Base-by-base conservation (phyloP, 2,329 filamentous ascomycete genomes). In the Xylaria arbuscula region DNA sequence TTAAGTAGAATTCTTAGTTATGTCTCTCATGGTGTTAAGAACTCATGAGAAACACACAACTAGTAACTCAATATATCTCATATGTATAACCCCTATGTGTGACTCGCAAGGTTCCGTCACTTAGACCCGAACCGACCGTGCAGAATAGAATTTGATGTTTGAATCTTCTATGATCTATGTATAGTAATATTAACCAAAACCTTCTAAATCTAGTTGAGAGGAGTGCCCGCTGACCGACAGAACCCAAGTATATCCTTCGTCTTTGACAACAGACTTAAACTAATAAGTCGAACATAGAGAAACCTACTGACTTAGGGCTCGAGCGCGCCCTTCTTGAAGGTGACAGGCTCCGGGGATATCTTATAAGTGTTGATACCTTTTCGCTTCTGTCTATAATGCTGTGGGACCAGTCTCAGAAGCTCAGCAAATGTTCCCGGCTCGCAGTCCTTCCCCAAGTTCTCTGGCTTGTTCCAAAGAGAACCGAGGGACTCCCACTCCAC, bases 341-440 rank as follows among this genome's bases (percentile, higher is more conserved):
- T 70, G 32, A 42, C 47, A 22, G 45, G 17, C 8, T 51, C 1
- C 24, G 22, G 51, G 19, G 17, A 36, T 2, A 19, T 15, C 28
- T 32, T 3, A 7, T 22, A 0, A 6, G 57, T 56, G 32, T 4
- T 2, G 10, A 70, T 28, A 5, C 28, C 61, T 24, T 62, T 45
- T n/a, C 70, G 54, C 9, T n/a, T 69, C 59, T 73, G 71, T n/a
- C 47, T 58, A 40, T 53, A 73, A 24, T 72, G 64, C 11, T 64
- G 45, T 9, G 71, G 64, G 11, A 71, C 55, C 19, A 50, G 34
- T 13, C 71, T 64, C 22, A 73, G 28, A 9, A 73, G 62, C 28
- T 73, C 71, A n/a, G 19, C 70, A 62, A 73, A 73, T 0, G 68
- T 71, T 3, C 72, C 72, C 0, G 72, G 72, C 45, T 55, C 63